These are phyloP conservation scores for Saccharomycopsis fibuligera DNA, from an alignment of 805 yeast species.

Conservation along the genomic window DNA sequence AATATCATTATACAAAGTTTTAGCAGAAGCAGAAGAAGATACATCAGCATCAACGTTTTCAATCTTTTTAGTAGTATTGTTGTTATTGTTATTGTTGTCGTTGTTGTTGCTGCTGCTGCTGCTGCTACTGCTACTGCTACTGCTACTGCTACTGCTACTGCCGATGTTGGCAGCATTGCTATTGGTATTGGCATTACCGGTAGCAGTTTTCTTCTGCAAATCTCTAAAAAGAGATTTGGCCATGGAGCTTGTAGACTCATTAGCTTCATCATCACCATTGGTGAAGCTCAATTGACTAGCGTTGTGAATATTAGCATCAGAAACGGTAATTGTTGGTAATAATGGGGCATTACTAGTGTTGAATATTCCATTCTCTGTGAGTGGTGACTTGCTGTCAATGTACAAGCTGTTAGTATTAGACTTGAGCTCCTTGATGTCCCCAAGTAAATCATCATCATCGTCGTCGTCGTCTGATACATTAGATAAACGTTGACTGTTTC, in stretches of 20 bases:
- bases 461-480: neutral
- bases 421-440: constrained; percentile 9
- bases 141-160: neutral
- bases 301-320: neutral
- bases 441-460: constrained; percentile 14
- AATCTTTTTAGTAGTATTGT: neutral
- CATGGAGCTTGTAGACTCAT: neutral
- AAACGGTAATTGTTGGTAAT: constrained; percentile 12
- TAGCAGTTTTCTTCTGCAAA: neutral
- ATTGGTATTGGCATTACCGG: neutral
- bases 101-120: neutral
- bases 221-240: constrained; percentile 7
- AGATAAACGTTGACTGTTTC: neutral
- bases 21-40: neutral
- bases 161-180: neutral
- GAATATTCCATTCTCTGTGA: neutral
- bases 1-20: neutral
- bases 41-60: neutral
- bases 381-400: neutral
- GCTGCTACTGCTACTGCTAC: neutral
- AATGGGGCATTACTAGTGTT: constrained; percentile 1
- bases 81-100: too few species aligned
- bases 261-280: neutral
- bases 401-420: constrained; percentile 2
- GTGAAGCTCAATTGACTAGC: neutral